Evolutionary conservation across 1,284 basidiomycete genomes (phyloP).

Genomic region (Macrocybe sp.): DNA sequence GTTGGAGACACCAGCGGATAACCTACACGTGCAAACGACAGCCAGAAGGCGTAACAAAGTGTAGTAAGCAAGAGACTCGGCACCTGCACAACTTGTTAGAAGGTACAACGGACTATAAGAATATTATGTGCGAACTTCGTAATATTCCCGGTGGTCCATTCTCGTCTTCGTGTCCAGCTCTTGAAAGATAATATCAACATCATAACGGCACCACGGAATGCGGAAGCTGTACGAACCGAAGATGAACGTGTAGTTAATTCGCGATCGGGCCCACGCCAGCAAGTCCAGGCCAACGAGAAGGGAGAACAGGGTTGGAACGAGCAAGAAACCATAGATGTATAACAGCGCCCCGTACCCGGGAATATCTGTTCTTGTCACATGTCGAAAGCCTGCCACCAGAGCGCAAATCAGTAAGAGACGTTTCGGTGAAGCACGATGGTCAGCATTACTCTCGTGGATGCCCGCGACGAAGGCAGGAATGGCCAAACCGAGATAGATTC

Average conservation of each 20-base stretch:
- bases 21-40: slow-evolving; percentile 72
- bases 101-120: background rate
- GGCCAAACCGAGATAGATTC: slow-evolving; percentile 73
- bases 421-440: background rate
- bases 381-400: slow-evolving; percentile 48
- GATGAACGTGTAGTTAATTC: slow-evolving; percentile 91
- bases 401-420: background rate
- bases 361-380: slow-evolving; percentile 51
- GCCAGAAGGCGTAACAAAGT: slow-evolving; percentile 79
- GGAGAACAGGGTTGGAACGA: slow-evolving; percentile 75
- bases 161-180: slow-evolving; percentile 75
- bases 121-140: slow-evolving; percentile 49
- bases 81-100: slow-evolving; percentile 39
- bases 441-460: slow-evolving; percentile 53
- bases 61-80: slow-evolving; percentile 77
- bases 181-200: slow-evolving; percentile 21
- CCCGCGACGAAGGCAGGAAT: slow-evolving; percentile 74
- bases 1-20: slow-evolving; percentile 43
- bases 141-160: slow-evolving; percentile 79
- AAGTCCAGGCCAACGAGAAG: slow-evolving; percentile 82
- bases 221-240: slow-evolving; percentile 57
- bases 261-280: slow-evolving; percentile 66
- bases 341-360: slow-evolving; percentile 74
- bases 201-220: background rate
- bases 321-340: slow-evolving; percentile 75